Evolutionary conservation across 2,329 filamentous ascomycete species (phyloP).

Genomic region (Sporothrix brunneoviolacea): DNA sequence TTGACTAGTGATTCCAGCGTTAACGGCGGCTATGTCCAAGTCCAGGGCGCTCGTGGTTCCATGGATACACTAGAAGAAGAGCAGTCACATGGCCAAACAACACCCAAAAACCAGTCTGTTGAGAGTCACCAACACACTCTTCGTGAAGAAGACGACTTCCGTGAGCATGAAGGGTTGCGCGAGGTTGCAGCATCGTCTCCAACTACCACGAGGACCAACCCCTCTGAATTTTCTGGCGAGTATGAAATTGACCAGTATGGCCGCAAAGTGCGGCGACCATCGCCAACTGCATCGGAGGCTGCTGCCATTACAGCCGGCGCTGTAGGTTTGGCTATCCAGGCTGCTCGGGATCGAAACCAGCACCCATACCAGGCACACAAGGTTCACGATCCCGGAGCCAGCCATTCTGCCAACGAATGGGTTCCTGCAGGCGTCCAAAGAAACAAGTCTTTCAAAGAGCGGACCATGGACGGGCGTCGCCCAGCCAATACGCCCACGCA

Average conservation of each 20-base stretch:
- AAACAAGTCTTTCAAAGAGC: conserved; percentile 61
- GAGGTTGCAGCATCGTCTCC: conserved; percentile 29
- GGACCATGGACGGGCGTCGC: conserved; percentile 47
- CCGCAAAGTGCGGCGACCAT: conserved; percentile 45
- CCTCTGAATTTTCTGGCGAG: conserved; percentile 40
- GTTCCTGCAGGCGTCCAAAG: conserved; percentile 46
- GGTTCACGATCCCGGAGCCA: conserved; percentile 18
- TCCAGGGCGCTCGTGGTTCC: conserved; percentile 30
- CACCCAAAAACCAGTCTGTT: conserved; percentile 31
- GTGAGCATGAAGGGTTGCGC: conserved; percentile 1
- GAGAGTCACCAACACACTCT: conserved; percentile 32
- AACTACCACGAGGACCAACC: conserved; percentile 16
- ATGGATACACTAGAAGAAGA: conserved; percentile 29
- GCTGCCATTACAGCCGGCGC: conserved; percentile 50
- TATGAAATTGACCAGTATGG: conserved; percentile 55
- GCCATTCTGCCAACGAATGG: conserved; percentile 24
- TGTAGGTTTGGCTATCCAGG: conserved; percentile 46
- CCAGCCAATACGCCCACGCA: conserved; percentile 51
- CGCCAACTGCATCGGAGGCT: conserved; percentile 50
- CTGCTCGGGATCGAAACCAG: conserved; percentile 39
- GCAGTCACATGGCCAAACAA: conserved; percentile 25
- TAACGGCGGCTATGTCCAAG: conserved; percentile 40
- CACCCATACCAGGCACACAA: conserved; percentile 25
- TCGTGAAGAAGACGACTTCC: conserved; percentile 27
- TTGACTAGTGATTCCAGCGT: conserved; percentile 55